Percentiles rank a stretch among this genome's conserved stretches.
These are phyloP conservation scores for Leonotis leonurus DNA, from an alignment of 257 asterid genomes.

Conservation along the genomic window DNA sequence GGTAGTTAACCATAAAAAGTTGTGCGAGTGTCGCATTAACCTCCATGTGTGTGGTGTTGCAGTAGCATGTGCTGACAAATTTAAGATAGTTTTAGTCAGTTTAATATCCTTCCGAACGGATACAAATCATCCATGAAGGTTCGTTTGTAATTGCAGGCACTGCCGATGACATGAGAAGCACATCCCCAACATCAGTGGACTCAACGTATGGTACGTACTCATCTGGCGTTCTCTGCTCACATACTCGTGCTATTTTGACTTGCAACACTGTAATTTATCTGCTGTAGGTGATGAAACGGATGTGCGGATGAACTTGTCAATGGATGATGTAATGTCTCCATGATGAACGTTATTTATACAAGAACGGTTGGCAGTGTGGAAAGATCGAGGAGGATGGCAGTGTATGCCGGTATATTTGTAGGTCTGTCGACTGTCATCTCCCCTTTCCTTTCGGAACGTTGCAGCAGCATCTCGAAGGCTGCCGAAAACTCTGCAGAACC, in stretches of 20 bases:
- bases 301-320: conserved; percentile 41
- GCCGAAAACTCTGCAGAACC: conserved; percentile 27
- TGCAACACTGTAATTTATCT: background rate
- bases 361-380: conserved; percentile 15
- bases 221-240: background rate
- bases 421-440: conserved; percentile 51
- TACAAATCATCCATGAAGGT: background rate
- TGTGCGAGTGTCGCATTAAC: too few species aligned
- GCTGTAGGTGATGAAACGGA: conserved; percentile 41
- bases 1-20: too few species aligned
- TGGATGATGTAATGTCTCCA: conserved; percentile 59
- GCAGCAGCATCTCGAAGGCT: conserved; percentile 19
- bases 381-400: conserved; percentile 33
- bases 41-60: background rate
- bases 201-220: conserved; percentile 49
- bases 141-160: background rate
- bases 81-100: background rate
- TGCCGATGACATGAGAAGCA: conserved; percentile 49
- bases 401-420: conserved; percentile 66
- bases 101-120: background rate
- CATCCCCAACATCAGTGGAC: conserved; percentile 52
- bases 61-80: background rate
- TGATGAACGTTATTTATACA: conserved; percentile 10
- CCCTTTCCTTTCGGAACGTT: conserved; percentile 30
- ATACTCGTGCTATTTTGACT: background rate